Evolutionary conservation across 345 rosid species (phyloP), one percentile per base, ranked within the genome.

Genomic region (Aegle marmelos): DNA sequence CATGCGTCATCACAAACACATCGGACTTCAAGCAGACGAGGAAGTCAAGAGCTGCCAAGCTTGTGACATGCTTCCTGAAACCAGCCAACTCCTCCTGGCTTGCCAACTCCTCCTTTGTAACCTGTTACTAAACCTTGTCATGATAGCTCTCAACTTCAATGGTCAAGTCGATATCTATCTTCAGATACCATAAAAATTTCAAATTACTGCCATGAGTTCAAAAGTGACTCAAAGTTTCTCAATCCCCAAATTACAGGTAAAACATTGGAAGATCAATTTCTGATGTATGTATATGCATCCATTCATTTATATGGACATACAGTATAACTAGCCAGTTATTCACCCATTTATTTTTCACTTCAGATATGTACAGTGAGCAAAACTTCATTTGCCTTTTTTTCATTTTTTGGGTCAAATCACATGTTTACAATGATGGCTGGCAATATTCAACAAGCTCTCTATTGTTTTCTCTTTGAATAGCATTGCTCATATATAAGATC

Each of bases 1-100:
- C 99, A 34, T 97, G 99, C 2, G 99, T 97, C 99, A 97, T 94
- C 69, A 97, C 98, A 85, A 97, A 97, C 36, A 94, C 99, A 79
- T 97, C 99, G 28, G 99, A 97, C 78, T 97, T 93, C 79, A 94
- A 81, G 88, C 99, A 97, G 39, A 97, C 99, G 74, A 97, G 77
- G 88, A 94, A 97, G 81, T 97, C 99, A 14, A 97, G 93, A 34
- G 99, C 99, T 7, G 99, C 99, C 33, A 97, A 88, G 86, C 99
- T 97, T 37, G 99, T 97, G 66, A 97, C 98, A 63, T 97, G 99
- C 87, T 97, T 97, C 78, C 98, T 84, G 85, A 97, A 94, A 79
- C 81, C 86, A 76, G 87, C 86, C 62, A 97, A 83, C 83, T 97
- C 98, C 80, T 83, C 97, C 75, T 88, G 92, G 59, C 86, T 83